Evolutionary conservation across 805 yeast species (phyloP).

Genomic region (Brettanomyces nanus): DNA sequence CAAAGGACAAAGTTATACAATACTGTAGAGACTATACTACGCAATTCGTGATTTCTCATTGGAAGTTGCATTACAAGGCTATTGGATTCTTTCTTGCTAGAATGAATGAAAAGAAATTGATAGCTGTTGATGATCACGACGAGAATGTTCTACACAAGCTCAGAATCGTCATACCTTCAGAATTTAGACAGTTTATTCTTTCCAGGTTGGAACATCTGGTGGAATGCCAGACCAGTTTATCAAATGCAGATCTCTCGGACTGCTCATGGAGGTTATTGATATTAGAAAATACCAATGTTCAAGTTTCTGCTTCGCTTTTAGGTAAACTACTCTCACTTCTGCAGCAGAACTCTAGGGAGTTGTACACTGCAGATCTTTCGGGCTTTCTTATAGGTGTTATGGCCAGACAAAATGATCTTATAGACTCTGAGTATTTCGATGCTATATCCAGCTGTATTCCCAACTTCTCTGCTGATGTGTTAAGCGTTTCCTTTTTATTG

Average conservation of each 20-base stretch:
- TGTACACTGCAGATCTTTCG: slow-evolving; percentile 32
- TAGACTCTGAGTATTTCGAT: not conserved
- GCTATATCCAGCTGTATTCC: not conserved
- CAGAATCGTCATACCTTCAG: slow-evolving; percentile 24
- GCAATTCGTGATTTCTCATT: slow-evolving; percentile 35
- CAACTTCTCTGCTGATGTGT: not conserved
- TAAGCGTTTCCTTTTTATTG: not conserved
- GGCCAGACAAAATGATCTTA: slow-evolving; percentile 16
- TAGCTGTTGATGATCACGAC: slow-evolving; percentile 5
- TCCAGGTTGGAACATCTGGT: slow-evolving; percentile 14
- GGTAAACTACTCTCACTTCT: slow-evolving; percentile 14
- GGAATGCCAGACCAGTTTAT: slow-evolving; percentile 9
- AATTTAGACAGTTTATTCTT: slow-evolving; percentile 24
- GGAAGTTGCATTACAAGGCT: slow-evolving; percentile 29
- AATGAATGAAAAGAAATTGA: slow-evolving; percentile 21
- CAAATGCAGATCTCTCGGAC: slow-evolving; percentile 23
- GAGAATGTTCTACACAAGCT: slow-evolving; percentile 5
- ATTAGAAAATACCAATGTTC: slow-evolving; percentile 29
- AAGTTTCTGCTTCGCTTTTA: slow-evolving; percentile 17
- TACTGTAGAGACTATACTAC: slow-evolving; percentile 41
- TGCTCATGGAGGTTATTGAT: slow-evolving; percentile 45
- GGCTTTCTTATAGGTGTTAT: slow-evolving; percentile 33
- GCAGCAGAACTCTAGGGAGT: slow-evolving; percentile 4
- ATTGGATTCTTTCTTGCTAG: slow-evolving; percentile 36
- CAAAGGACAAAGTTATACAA: slow-evolving; percentile 36